Percentiles rank a stretch among this genome's conserved stretches.
Evolutionary conservation across 345 rosid species (phyloP).

Genomic region (Chamaenerion angustifolium): DNA sequence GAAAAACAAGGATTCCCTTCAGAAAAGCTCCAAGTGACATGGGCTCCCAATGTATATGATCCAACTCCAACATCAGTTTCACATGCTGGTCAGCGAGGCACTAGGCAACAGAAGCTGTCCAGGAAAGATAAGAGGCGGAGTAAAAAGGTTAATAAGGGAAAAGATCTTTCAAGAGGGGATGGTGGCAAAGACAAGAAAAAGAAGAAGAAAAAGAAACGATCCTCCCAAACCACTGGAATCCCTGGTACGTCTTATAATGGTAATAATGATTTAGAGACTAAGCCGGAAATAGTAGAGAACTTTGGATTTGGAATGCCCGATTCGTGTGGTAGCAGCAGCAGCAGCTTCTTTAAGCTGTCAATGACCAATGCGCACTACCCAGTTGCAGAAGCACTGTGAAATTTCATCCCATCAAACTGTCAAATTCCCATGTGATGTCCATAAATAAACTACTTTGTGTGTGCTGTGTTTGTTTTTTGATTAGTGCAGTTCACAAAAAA

Average conservation of each 20-base stretch:
- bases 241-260: constrained; percentile 15
- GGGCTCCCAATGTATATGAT: constrained; percentile 90
- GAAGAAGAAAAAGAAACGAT: constrained; percentile 43
- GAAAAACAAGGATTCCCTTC: constrained; percentile 42
- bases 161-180: constrained; percentile 20
- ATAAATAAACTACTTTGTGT: constrained; percentile 7
- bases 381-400: constrained; percentile 44
- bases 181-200: constrained; percentile 20
- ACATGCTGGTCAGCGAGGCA: constrained; percentile 38
- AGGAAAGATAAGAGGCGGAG: constrained; percentile 58
- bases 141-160: constrained; percentile 64
- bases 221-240: constrained; percentile 24
- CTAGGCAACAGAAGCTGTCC: constrained; percentile 36
- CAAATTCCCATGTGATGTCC: constrained; percentile 2
- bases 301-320: constrained; percentile 31
- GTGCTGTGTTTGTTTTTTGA: neutral
- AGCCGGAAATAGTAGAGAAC: constrained; percentile 12
- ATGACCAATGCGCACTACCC: constrained; percentile 28
- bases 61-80: constrained; percentile 62
- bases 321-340: constrained; percentile 44
- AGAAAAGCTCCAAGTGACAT: constrained; percentile 36
- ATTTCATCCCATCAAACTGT: neutral
- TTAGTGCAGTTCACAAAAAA: neutral
- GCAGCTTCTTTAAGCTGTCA: constrained; percentile 41
- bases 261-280: constrained; percentile 9